Evolutionary conservation across 2,329 filamentous ascomycete species (phyloP).

Genomic region (Paecilomyces formosus): DNA sequence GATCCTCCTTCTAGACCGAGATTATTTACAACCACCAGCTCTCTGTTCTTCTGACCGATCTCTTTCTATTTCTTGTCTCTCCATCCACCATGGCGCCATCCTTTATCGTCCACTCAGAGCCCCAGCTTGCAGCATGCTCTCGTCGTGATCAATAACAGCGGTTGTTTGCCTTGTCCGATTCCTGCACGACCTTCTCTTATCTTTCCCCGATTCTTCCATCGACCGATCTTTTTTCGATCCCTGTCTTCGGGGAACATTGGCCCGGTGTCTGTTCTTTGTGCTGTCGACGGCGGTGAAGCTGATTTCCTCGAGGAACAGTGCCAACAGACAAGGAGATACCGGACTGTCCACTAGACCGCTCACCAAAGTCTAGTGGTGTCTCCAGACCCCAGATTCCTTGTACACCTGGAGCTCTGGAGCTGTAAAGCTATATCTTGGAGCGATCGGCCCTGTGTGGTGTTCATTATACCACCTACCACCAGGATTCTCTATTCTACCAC

Average conservation of each 20-base stretch:
- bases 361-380: neutral
- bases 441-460: neutral
- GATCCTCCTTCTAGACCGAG: neutral
- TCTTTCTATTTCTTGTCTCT: conserved; percentile 5
- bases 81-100: conserved; percentile 8
- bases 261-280: neutral
- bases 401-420: neutral
- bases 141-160: conserved; percentile 13
- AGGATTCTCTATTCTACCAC: conserved; percentile 1
- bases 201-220: conserved; percentile 10
- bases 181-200: neutral
- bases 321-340: neutral
- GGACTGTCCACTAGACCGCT: neutral
- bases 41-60: conserved; percentile 5
- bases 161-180: conserved; percentile 7
- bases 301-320: neutral
- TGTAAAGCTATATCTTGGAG: neutral
- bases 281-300: neutral
- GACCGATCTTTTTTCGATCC: neutral
- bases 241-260: neutral
- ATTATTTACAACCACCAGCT: conserved; percentile 3
- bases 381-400: neutral
- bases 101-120: conserved; percentile 15
- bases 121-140: conserved; percentile 13
- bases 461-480: neutral